Evolutionary conservation across 352 stramenopile species (phyloP), one percentile per base, ranked within the genome.

Genomic region (Hyaloperonospora brassicae): DNA sequence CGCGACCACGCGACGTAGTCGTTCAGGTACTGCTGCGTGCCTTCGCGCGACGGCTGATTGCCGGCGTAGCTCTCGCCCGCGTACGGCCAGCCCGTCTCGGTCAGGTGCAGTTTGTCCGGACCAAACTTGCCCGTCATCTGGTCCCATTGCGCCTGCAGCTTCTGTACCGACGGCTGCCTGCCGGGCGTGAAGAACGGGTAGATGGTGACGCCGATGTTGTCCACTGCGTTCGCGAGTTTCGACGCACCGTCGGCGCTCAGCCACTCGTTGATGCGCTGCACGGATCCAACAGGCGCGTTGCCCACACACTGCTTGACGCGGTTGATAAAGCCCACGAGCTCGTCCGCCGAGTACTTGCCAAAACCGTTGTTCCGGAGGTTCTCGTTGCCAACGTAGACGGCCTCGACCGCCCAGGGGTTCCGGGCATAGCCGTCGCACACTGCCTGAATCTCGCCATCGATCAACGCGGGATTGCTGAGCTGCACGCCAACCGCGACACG

Each of bases 221-320:
- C 59, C 10, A 22, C 27, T 39, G 62, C 58, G 35, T 66, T 70
- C 5, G 52, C 80, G 50, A 87, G 48, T 35, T 27, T 41, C 9
- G 49, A 65, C 0, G 64, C 59, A 12, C 57, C 64, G 0, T 65
- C 34, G 1, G 65, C 64, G 22, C 47, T 42, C 17, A 82, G 38
- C 72, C 75, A 86, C 60, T 84, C 74, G 50, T 81, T 79, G 54
- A 86, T 84, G 27, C 75, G 70, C 61, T 86, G 75, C n/a, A 83
- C 76, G 0, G 79, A 75, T 13, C 79, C 79, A 17, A 17, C 17
- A 17, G 17, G 17, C 17, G 17, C 17, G 17, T 17, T 17, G 17
- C 17, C 17, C 17, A 17, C 17, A 17, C 17, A 17, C 17, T 17
- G 17, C 17, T 17, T 17, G 17, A 17, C 17, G 17, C 17, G 17